These are phyloP conservation scores for Paulownia fortunei DNA, from an alignment of 257 asterid genomes.

Conservation along the genomic window DNA sequence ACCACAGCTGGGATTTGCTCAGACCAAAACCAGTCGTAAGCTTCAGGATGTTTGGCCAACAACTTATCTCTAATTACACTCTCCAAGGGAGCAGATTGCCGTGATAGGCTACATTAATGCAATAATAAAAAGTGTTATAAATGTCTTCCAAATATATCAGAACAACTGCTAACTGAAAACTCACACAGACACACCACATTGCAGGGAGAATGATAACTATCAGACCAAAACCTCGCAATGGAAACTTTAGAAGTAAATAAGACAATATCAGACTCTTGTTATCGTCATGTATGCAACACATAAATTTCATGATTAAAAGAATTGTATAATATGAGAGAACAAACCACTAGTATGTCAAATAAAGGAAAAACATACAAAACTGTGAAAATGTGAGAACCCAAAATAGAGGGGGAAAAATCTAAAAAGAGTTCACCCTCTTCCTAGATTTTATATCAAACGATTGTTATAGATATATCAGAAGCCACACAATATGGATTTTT, in stretches of 20 bases:
- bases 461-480: constrained; percentile 16
- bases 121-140: constrained; percentile 35
- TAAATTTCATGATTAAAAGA: neutral
- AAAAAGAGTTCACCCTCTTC: constrained; percentile 14
- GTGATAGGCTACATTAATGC: constrained; percentile 59
- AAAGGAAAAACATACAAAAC: constrained; percentile 7
- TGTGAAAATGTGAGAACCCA: constrained; percentile 10
- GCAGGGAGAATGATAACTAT: constrained; percentile 4
- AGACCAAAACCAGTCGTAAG: constrained; percentile 88
- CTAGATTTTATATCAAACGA: constrained; percentile 22
- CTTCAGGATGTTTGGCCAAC: constrained; percentile 75
- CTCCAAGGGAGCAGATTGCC: constrained; percentile 91
- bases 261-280: constrained; percentile 15
- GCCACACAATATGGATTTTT: constrained; percentile 23
- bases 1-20: constrained; percentile 81
- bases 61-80: constrained; percentile 73
- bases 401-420: neutral
- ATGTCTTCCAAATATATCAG: constrained; percentile 17
- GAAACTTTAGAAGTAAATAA: neutral
- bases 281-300: constrained; percentile 18
- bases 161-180: constrained; percentile 30
- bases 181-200: constrained; percentile 3
- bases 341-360: neutral
- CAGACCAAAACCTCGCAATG: constrained; percentile 24
- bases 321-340: constrained; percentile 12